Evolutionary conservation across 208 protist genomes (phyloP).

Genomic region (Phytomonas francai): DNA sequence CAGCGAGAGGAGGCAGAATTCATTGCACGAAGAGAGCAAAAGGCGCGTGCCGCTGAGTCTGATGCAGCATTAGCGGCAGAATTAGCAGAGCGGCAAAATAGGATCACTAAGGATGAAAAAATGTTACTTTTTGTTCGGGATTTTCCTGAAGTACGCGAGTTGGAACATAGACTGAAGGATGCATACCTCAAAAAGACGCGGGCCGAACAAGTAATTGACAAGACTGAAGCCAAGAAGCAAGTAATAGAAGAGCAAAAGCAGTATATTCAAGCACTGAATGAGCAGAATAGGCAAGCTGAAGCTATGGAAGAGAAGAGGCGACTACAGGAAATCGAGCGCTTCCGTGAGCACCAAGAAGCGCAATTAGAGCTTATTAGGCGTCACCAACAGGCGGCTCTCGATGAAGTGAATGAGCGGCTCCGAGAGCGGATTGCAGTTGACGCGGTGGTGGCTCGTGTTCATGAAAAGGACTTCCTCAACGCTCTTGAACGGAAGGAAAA

Average conservation of each 20-base stretch:
- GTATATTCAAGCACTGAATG: constrained; percentile 44
- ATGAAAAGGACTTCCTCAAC: constrained; percentile 81
- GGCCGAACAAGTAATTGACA: constrained; percentile 65
- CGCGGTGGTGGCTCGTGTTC: constrained; percentile 73
- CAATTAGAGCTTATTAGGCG: constrained; percentile 77
- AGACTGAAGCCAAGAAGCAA: constrained; percentile 21
- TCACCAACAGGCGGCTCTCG: constrained; percentile 32
- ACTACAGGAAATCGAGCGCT: constrained; percentile 48
- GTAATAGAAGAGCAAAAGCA: constrained; percentile 48
- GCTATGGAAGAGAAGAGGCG: constrained; percentile 51
- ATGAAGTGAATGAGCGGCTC: constrained; percentile 51
- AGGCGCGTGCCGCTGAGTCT: constrained; percentile 34
- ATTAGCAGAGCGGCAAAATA: constrained; percentile 66
- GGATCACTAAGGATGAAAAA: constrained; percentile 72
- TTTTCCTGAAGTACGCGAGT: constrained; percentile 72
- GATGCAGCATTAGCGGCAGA: constrained; percentile 75
- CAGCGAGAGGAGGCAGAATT: constrained; percentile 75
- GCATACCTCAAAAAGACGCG: constrained; percentile 73
- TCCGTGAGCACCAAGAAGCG: constrained; percentile 62
- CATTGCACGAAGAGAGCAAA: constrained; percentile 30
- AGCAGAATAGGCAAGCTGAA: constrained; percentile 39
- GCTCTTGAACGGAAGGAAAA: constrained; percentile 49
- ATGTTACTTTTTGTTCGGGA: constrained; percentile 79
- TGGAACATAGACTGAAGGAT: constrained; percentile 64
- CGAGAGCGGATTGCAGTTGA: constrained; percentile 87